Conservation (phyloP, 2,329 filamentous ascomycete species). For the Paraconiothyrium sp. region DNA sequence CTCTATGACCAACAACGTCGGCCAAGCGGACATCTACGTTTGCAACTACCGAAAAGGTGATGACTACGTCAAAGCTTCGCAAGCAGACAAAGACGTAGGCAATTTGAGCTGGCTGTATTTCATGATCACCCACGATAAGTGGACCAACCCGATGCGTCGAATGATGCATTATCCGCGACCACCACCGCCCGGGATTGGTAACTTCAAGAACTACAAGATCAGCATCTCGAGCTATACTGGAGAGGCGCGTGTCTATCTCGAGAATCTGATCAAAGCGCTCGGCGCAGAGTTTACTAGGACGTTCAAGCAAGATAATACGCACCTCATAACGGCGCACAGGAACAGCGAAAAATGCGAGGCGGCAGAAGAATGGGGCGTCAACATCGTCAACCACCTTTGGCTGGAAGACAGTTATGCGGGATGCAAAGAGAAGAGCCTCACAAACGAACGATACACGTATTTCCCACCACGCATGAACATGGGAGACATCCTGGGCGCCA, state of each 20-base stretch:
- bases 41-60: conserved; percentile 86
- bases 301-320: conserved; percentile 94
- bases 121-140: conserved; percentile 86
- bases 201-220: conserved; percentile 79
- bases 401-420: conserved; percentile 96
- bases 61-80: conserved; percentile 80
- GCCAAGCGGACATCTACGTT: conserved; percentile 82
- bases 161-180: conserved; percentile 92
- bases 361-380: conserved; percentile 89
- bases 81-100: conserved; percentile 82
- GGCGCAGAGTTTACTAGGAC: conserved; percentile 94
- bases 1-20: conserved; percentile 69
- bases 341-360: conserved; percentile 93
- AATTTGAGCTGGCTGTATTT: conserved; percentile 95
- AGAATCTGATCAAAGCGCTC: conserved; percentile 85
- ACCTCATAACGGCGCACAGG: conserved; percentile 89
- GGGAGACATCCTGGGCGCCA: conserved; percentile 91
- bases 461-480: conserved; percentile 92
- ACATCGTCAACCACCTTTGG: conserved; percentile 95
- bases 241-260: conserved; percentile 90
- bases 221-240: conserved; percentile 97
- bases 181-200: conserved; percentile 74
- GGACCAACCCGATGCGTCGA: conserved; percentile 84
- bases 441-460: conserved; percentile 79
- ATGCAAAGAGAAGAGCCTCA: conserved; percentile 78